Conservation (phyloP, 2,329 filamentous ascomycete genomes). For the Cladorrhinum sp. region DNA sequence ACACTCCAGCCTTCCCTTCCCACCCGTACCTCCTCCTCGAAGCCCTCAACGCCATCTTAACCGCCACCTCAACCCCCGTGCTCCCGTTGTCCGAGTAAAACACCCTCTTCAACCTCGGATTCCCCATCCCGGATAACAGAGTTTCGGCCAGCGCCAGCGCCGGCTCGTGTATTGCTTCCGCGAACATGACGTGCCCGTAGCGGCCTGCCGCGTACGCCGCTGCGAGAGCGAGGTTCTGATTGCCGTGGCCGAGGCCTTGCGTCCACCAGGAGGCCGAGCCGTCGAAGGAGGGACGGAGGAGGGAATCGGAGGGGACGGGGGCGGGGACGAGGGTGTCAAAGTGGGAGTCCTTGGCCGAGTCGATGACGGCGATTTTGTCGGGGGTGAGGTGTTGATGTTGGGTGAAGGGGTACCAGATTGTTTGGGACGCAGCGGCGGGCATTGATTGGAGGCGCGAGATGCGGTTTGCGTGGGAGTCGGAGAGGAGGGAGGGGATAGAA, state of each 20-base stretch:
- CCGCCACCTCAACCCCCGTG: conserved; percentile 77
- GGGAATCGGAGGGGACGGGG: neutral
- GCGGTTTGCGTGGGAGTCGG: conserved; percentile 52
- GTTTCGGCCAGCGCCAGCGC: conserved; percentile 66
- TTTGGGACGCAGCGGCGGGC: conserved; percentile 55
- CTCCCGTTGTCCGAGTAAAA: conserved; percentile 85
- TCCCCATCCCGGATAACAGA: conserved; percentile 57
- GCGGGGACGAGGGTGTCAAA: conserved; percentile 55
- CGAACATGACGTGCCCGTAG: conserved; percentile 89
- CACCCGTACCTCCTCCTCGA: conserved; percentile 62
- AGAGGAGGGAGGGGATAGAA: conserved; percentile 48
- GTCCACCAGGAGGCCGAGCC: conserved; percentile 92
- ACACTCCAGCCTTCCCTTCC: conserved; percentile 56
- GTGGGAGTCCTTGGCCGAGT: conserved; percentile 75
- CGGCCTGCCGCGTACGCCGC: conserved; percentile 78
- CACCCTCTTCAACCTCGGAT: conserved; percentile 64
- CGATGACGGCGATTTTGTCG: conserved; percentile 68
- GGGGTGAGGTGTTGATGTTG: conserved; percentile 66
- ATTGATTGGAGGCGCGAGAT: conserved; percentile 60
- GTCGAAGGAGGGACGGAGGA: conserved; percentile 69
- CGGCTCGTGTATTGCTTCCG: conserved; percentile 74
- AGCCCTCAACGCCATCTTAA: conserved; percentile 80
- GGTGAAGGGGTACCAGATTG: conserved; percentile 86
- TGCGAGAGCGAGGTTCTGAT: conserved; percentile 66
- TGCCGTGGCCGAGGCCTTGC: conserved; percentile 79